Evolutionary conservation across 768 basidiomycete genomes (phyloP).

Genomic region (Lanmaoa rubissima): DNA sequence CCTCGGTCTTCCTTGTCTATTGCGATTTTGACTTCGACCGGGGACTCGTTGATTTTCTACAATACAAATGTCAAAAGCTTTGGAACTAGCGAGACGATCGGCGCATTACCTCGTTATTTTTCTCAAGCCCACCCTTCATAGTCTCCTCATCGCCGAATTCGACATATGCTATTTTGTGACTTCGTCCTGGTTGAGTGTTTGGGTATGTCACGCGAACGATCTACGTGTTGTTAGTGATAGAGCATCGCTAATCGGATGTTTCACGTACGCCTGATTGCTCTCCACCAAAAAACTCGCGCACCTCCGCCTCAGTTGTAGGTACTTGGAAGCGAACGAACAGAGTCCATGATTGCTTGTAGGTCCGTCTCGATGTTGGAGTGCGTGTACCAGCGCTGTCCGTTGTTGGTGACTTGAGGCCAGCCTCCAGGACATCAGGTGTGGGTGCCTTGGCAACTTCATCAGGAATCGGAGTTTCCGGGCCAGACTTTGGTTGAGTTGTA

Average conservation of each 20-base stretch:
- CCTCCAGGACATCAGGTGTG: conserved; percentile 26
- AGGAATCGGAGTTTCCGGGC: conserved; percentile 38
- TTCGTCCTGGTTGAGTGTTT: conserved; percentile 43
- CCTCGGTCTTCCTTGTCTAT: conserved; percentile 49
- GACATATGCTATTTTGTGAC: conserved; percentile 70
- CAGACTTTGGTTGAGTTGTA: conserved; percentile 32
- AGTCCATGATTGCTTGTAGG: conserved; percentile 76
- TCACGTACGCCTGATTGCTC: conserved; percentile 61
- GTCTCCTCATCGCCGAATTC: conserved; percentile 88
- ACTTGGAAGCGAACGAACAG: conserved; percentile 71
- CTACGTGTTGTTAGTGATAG: conserved; percentile 33
- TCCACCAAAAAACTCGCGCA: conserved; percentile 76
- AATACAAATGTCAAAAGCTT: conserved; percentile 6
- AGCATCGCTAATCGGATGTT: not conserved
- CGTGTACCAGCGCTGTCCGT: conserved; percentile 62
- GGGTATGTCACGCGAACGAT: conserved; percentile 71
- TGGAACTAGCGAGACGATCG: conserved; percentile 15
- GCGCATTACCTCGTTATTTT: conserved; percentile 60
- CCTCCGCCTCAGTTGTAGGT: conserved; percentile 56
- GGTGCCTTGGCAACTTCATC: conserved; percentile 26
- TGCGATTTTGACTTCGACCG: conserved; percentile 70
- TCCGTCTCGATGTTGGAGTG: conserved; percentile 67
- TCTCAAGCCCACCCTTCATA: conserved; percentile 77
- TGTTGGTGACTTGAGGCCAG: conserved; percentile 51
- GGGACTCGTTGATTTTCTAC: conserved; percentile 68